Evolutionary conservation across 2,329 filamentous ascomycete genomes (phyloP).

Genomic region (Xylariaceae sp.): DNA sequence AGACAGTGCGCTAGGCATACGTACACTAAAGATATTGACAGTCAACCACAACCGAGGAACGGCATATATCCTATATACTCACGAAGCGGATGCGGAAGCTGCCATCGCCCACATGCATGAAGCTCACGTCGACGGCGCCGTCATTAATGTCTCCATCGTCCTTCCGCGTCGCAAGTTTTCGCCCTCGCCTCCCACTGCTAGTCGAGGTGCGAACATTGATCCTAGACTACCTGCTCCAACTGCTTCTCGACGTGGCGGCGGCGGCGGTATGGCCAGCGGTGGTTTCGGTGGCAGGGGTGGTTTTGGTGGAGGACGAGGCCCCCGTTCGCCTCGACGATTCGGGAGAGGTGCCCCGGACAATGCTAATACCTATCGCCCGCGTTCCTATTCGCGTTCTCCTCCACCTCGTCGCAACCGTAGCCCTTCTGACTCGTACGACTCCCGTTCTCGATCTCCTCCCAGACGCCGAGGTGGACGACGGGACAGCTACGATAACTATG

Average conservation of each 20-base stretch:
- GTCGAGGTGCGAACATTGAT: slow-evolving; percentile 57
- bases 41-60: slow-evolving; percentile 88
- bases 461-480: slow-evolving; percentile 28
- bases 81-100: slow-evolving; percentile 74
- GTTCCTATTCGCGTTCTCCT: slow-evolving; percentile 44
- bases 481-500: slow-evolving; percentile 29
- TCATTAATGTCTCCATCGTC: slow-evolving; percentile 84
- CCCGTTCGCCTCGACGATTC: slow-evolving; percentile 19
- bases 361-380: slow-evolving; percentile 58
- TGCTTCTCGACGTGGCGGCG: slow-evolving; percentile 32
- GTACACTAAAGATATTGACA: slow-evolving; percentile 29
- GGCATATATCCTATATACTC: slow-evolving; percentile 82
- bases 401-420: slow-evolving; percentile 28
- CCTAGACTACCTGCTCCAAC: slow-evolving; percentile 45
- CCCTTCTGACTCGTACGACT: slow-evolving; percentile 25
- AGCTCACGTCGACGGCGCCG: slow-evolving; percentile 80
- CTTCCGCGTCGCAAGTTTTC: slow-evolving; percentile 80
- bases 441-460: slow-evolving; percentile 31
- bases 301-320: slow-evolving; percentile 25
- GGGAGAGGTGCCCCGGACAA: slow-evolving; percentile 31
- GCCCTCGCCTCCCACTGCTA: slow-evolving; percentile 68
- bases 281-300: slow-evolving; percentile 29
- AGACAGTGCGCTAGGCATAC: too few relatives aligned
- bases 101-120: slow-evolving; percentile 98
- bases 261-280: slow-evolving; percentile 33